Conservation (phyloP, 441 rosid species). For the Erodium moschatum region DNA sequence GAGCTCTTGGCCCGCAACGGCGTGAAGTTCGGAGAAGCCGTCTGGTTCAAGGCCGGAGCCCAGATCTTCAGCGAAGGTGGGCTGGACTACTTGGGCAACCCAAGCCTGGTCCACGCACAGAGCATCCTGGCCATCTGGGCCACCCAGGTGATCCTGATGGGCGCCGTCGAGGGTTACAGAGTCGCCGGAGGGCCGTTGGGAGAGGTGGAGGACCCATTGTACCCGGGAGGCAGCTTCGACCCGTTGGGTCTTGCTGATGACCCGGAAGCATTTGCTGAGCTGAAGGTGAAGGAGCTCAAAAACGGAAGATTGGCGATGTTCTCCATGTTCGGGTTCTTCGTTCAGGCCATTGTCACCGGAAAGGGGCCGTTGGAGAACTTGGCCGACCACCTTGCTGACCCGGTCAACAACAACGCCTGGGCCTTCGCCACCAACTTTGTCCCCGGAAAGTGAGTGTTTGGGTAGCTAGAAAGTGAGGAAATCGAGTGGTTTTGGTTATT, state of each 20-base stretch:
- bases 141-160: constrained; percentile 21
- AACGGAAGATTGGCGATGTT: constrained; percentile 27
- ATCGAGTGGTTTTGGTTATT: background rate
- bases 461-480: background rate
- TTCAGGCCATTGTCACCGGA: constrained; percentile 32
- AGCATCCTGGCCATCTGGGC: constrained; percentile 25
- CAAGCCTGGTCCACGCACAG: constrained; percentile 22
- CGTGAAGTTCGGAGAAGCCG: constrained; percentile 25
- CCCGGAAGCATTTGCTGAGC: constrained; percentile 31
- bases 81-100: constrained; percentile 23
- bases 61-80: constrained; percentile 31
- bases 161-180: constrained; percentile 22
- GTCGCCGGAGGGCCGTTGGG: constrained; percentile 18
- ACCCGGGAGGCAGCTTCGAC: no score
- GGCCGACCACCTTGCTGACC: constrained; percentile 22
- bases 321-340: constrained; percentile 36
- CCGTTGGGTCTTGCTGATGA: no score
- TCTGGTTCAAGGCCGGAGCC: constrained; percentile 30
- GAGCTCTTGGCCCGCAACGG: constrained; percentile 26
- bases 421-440: constrained; percentile 28
- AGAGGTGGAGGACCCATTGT: constrained; percentile 19
- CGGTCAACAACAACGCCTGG: constrained; percentile 28
- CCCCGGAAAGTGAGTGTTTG: constrained; percentile 28
- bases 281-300: constrained; percentile 32
- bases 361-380: constrained; percentile 25